phyloP scores from a whole-genome alignment of 257 asterid genomes.

The Solanum virginianum region DNA sequence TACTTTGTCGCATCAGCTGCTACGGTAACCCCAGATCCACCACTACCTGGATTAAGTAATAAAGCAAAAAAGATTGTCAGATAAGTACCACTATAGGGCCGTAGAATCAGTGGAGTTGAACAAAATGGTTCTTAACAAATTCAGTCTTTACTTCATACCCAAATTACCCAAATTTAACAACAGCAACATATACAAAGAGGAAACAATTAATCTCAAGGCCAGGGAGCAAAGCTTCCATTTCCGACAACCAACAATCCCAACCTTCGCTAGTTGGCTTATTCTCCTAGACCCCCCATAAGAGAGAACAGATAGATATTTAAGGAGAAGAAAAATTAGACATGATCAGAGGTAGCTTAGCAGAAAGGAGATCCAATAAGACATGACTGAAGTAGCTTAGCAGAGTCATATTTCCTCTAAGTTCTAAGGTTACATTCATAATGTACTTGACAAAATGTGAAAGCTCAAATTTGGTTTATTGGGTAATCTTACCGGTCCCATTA shows the following conservation, averaged over 20 bases:
- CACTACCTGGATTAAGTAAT: slow-evolving; percentile 43
- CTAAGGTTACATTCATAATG: neutral
- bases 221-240: neutral
- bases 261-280: neutral
- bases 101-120: neutral
- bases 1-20: slow-evolving; percentile 90
- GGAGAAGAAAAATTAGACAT: neutral
- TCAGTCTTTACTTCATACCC: neutral
- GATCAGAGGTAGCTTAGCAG: neutral
- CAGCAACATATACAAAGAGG: neutral
- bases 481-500: slow-evolving; percentile 34
- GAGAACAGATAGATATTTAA: neutral
- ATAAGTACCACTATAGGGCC: neutral
- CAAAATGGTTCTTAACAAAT: neutral
- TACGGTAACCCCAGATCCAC: slow-evolving; percentile 43
- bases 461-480: neutral
- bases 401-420: neutral
- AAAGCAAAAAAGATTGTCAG: neutral
- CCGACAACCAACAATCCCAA: neutral
- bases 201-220: neutral
- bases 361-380: neutral
- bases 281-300: neutral
- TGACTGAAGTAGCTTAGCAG: neutral
- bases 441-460: neutral
- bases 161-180: neutral